Evolutionary conservation across 176 grass and related monocot species (phyloP).

Genomic region (Phyllostachys edulis): DNA sequence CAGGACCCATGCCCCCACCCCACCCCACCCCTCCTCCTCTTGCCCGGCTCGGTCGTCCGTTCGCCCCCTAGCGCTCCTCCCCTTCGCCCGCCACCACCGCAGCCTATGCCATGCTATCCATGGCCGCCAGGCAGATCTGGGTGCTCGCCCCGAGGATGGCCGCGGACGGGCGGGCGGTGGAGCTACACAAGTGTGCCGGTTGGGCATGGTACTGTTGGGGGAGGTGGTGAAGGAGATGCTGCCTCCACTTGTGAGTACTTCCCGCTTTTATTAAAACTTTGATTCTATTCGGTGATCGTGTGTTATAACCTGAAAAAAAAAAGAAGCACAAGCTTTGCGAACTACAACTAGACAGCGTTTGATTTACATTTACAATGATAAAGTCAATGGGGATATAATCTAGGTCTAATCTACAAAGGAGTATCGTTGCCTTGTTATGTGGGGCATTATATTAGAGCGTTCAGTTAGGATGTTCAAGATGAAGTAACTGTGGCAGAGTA

Average conservation of each 20-base stretch:
- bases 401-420: background rate
- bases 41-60: too few relatives aligned
- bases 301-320: slow-evolving; percentile 4
- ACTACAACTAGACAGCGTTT: background rate
- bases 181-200: too few relatives aligned
- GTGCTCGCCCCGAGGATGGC: too few relatives aligned
- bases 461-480: background rate
- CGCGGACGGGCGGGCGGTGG: too few relatives aligned
- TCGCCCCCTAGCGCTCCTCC: too few relatives aligned
- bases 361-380: background rate
- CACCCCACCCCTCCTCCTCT: too few relatives aligned
- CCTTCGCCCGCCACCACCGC: too few relatives aligned
- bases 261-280: background rate
- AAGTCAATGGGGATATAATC: background rate
- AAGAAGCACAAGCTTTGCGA: background rate
- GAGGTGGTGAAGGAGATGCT: slow-evolving; percentile 25
- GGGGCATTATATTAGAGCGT: too few relatives aligned
- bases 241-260: slow-evolving; percentile 41
- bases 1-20: too few relatives aligned
- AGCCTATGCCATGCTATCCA: too few relatives aligned
- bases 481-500: background rate
- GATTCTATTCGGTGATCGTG: background rate
- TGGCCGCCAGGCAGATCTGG: too few relatives aligned
- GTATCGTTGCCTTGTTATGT: background rate
- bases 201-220: slow-evolving; percentile 18